Conservation (phyloP, 345 rosid species). For the Eucalyptus rudis region DNA sequence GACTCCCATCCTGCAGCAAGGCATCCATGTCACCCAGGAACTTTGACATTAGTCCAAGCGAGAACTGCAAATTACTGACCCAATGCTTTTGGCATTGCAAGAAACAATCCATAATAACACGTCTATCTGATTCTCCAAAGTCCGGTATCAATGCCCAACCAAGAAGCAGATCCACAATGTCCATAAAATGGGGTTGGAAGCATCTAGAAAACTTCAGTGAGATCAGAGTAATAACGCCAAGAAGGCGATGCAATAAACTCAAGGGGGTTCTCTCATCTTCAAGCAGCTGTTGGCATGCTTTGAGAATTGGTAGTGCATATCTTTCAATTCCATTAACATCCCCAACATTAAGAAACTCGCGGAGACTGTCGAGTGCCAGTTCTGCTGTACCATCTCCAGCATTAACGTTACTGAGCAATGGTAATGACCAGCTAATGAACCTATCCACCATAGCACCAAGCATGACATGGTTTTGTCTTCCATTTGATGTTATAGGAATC, state of each 20-base stretch:
- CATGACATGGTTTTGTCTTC: constrained; percentile 70
- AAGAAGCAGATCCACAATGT: constrained; percentile 84
- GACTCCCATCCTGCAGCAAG: constrained; percentile 63
- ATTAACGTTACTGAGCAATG: constrained; percentile 54
- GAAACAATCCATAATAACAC: constrained; percentile 68
- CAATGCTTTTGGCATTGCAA: constrained; percentile 95
- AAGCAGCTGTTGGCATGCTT: constrained; percentile 75
- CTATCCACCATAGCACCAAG: constrained; percentile 67
- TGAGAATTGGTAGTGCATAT: constrained; percentile 63
- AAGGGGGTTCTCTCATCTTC: constrained; percentile 94
- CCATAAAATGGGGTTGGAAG: constrained; percentile 90
- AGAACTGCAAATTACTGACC: constrained; percentile 77
- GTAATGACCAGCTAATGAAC: constrained; percentile 77
- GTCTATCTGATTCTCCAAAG: constrained; percentile 61
- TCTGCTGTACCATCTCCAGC: constrained; percentile 62
- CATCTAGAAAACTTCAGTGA: constrained; percentile 56
- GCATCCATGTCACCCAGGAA: constrained; percentile 83
- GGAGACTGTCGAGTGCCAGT: constrained; percentile 58
- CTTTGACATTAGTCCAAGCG: constrained; percentile 65
- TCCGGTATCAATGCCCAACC: constrained; percentile 92
- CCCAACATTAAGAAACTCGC: constrained; percentile 71
- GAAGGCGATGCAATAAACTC: constrained; percentile 46
- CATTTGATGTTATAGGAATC: constrained; percentile 53
- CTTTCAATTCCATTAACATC: constrained; percentile 71
- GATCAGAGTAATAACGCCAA: constrained; percentile 57